phyloP scores from a whole-genome alignment of 1,284 basidiomycete genomes.

The Caloboletus inedulis region DNA sequence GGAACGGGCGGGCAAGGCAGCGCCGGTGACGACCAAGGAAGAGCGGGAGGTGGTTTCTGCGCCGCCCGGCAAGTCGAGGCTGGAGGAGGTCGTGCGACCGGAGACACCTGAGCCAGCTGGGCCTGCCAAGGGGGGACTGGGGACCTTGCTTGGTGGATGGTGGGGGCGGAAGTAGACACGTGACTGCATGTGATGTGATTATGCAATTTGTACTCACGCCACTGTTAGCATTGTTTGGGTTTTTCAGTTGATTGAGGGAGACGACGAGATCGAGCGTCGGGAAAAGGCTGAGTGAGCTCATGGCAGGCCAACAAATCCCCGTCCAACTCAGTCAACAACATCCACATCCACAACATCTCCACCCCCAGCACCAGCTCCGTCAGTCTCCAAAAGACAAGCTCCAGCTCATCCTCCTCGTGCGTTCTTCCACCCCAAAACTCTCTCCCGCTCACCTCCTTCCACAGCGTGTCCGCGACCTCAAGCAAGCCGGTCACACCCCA shows the following conservation, averaged over 20 bases:
- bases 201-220: conserved; percentile 18
- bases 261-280: conserved; percentile 16
- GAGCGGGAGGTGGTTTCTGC: conserved; percentile 25
- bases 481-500: conserved; percentile 31
- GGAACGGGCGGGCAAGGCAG: conserved; percentile 64
- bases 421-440: neutral
- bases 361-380: conserved; percentile 14
- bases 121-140: conserved; percentile 38
- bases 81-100: conserved; percentile 30
- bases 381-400: conserved; percentile 26
- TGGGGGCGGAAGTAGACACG: conserved; percentile 43
- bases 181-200: conserved; percentile 4
- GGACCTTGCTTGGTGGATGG: conserved; percentile 51
- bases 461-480: conserved; percentile 34
- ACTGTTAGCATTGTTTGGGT: conserved; percentile 14
- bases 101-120: conserved; percentile 41
- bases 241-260: conserved; percentile 16
- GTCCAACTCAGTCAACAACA: conserved; percentile 28
- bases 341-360: conserved; percentile 16
- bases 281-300: conserved; percentile 12
- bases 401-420: conserved; percentile 24
- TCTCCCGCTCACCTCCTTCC: neutral
- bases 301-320: conserved; percentile 31
- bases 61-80: conserved; percentile 24
- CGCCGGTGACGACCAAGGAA: conserved; percentile 15